Conservation (phyloP, 257 asterid species). For the Solanum gandarillasii region DNA sequence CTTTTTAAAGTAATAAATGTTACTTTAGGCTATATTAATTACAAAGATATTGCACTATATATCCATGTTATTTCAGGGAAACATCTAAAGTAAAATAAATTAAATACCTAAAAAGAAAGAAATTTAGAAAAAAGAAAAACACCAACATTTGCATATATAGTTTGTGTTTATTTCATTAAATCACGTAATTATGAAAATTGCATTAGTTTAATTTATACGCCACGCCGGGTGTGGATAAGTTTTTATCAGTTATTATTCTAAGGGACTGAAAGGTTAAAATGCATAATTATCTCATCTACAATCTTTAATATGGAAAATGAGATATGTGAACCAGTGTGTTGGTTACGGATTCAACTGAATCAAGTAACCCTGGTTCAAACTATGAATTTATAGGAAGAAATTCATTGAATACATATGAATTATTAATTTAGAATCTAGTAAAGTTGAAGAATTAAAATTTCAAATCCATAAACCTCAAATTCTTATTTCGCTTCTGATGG, state of each 20-base stretch:
- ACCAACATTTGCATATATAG: not conserved
- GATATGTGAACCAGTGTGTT: not conserved
- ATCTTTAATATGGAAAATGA: not conserved
- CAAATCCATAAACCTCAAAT: accelerated
- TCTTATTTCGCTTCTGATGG: no score
- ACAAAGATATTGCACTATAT: not conserved
- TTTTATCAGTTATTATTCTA: no score
- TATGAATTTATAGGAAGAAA: no score
- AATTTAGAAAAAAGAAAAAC: not conserved
- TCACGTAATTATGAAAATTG: no score
- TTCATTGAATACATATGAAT: no score
- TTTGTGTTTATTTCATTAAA: no score
- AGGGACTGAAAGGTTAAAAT: not conserved
- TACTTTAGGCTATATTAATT: not conserved
- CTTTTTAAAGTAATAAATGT: not conserved
- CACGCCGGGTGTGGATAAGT: accelerated
- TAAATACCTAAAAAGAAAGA: not conserved
- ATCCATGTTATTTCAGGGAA: not conserved
- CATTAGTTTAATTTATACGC: no score
- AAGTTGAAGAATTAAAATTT: no score
- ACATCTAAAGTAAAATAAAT: not conserved
- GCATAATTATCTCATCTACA: not conserved
- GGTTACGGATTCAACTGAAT: no score
- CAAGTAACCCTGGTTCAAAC: no score
- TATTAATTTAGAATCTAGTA: no score